phyloP scores from a whole-genome alignment of 164 flowering plant genomes.

The Magnolia officinalis region DNA sequence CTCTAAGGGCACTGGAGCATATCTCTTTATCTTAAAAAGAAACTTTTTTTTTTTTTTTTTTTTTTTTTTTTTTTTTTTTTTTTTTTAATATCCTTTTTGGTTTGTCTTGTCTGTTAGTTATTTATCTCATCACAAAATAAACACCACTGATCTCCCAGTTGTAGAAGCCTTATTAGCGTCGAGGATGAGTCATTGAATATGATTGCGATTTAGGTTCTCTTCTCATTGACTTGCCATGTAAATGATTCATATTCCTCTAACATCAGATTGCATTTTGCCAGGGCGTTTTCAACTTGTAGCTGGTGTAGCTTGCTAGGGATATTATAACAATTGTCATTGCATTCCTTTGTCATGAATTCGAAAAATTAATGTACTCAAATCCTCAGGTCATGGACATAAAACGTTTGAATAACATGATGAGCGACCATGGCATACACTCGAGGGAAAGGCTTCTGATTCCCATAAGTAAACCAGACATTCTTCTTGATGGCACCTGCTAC shows the following conservation, averaged over 20 bases:
- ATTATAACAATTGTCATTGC: neutral
- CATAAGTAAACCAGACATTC: slow-evolving; percentile 61
- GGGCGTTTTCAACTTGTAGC: neutral
- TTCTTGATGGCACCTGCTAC: slow-evolving; percentile 66
- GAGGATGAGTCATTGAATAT: neutral
- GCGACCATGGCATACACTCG: slow-evolving; percentile 94
- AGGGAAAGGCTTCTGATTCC: slow-evolving; percentile 90
- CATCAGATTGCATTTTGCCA: neutral
- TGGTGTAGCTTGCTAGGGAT: neutral
- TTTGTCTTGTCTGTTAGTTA: too few relatives aligned
- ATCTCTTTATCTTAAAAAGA: too few relatives aligned
- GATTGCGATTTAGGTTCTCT: neutral
- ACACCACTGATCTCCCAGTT: too few relatives aligned
- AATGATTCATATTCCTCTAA: neutral
- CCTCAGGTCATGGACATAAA: slow-evolving; percentile 83
- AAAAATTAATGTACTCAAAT: neutral
- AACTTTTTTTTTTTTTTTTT: too few relatives aligned
- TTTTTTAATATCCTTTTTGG: too few relatives aligned
- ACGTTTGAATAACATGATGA: slow-evolving; percentile 96
- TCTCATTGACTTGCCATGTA: neutral
- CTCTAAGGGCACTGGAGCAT: too few relatives aligned
- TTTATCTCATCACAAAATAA: too few relatives aligned
- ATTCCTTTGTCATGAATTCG: neutral
- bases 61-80: too few relatives aligned
- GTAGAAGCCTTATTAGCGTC: too few relatives aligned